Evolutionary conservation across 768 basidiomycete species (phyloP).

Genomic region (Boletus subcaerulescens): DNA sequence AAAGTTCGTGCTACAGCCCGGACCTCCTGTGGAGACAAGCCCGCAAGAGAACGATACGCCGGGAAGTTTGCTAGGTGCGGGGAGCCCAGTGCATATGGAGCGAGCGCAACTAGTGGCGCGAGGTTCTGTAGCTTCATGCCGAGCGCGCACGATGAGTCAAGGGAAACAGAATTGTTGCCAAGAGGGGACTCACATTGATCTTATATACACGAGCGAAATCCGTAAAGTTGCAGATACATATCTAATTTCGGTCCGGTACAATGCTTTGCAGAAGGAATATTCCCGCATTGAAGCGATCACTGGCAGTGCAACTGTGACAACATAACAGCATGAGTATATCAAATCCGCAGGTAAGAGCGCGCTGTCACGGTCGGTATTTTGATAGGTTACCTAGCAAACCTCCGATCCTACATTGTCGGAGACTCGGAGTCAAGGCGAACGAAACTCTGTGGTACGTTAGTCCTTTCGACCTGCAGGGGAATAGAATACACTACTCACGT

Average conservation of each 20-base stretch:
- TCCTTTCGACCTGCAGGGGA: not conserved
- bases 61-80: conserved; percentile 15
- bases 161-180: not conserved
- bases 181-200: not conserved
- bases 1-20: conserved; percentile 12
- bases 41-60: conserved; percentile 20
- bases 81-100: conserved; percentile 10
- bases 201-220: conserved; percentile 1
- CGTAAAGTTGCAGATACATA: too few species aligned
- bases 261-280: not conserved
- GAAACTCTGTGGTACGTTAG: too few species aligned
- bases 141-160: not conserved
- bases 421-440: too few species aligned
- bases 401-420: too few species aligned
- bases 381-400: not conserved
- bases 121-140: conserved; percentile 10
- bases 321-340: not conserved
- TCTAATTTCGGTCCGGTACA: not conserved
- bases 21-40: conserved; percentile 17
- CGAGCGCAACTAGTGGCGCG: not conserved
- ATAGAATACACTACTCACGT: too few species aligned
- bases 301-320: not conserved
- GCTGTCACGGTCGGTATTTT: too few species aligned
- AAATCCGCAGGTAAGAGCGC: too few species aligned
- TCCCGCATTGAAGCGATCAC: not conserved